Percentiles rank a stretch among this genome's conserved stretches.
These are phyloP conservation scores for Tetrahymena thermophila DNA, from an alignment of 73 alveolate species.

Conservation along the genomic window DNA sequence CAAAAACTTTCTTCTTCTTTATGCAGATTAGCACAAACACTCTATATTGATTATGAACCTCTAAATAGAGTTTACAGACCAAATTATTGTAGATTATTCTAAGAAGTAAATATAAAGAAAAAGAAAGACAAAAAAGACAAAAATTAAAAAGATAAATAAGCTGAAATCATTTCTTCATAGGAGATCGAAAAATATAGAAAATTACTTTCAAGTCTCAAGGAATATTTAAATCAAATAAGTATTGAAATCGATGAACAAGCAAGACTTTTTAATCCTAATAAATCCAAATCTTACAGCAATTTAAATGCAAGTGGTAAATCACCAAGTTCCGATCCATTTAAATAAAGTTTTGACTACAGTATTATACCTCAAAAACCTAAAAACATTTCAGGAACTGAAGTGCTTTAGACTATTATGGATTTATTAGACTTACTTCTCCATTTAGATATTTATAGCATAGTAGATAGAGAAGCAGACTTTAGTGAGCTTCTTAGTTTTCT, in stretches of 20 bases:
- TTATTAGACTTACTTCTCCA: neutral
- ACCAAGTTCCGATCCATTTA: neutral
- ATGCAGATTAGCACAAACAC: conserved; percentile 37
- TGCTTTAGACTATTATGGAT: neutral
- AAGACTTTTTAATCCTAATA: neutral
- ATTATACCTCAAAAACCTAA: neutral
- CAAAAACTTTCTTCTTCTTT: conserved; percentile 6
- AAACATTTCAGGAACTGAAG: neutral
- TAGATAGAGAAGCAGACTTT: neutral
- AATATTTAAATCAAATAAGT: neutral
- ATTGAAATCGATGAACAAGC: conserved; percentile 3
- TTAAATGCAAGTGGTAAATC: neutral
- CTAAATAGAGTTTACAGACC: conserved; percentile 29
- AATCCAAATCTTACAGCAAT: neutral
- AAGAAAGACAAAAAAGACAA: neutral
- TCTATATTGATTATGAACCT: conserved; percentile 40
- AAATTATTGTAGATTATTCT: conserved; percentile 14
- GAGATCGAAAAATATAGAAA: neutral
- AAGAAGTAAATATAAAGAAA: neutral
- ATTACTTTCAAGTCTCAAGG: neutral
- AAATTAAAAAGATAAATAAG: neutral
- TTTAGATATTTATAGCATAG: neutral
- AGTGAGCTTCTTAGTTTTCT: neutral
- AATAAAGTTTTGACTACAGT: neutral
- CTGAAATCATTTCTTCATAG: neutral